Percentiles rank a stretch among this genome's conserved stretches.
Evolutionary conservation across 768 basidiomycete genomes (phyloP).

Genomic region (Trametes villosa): DNA sequence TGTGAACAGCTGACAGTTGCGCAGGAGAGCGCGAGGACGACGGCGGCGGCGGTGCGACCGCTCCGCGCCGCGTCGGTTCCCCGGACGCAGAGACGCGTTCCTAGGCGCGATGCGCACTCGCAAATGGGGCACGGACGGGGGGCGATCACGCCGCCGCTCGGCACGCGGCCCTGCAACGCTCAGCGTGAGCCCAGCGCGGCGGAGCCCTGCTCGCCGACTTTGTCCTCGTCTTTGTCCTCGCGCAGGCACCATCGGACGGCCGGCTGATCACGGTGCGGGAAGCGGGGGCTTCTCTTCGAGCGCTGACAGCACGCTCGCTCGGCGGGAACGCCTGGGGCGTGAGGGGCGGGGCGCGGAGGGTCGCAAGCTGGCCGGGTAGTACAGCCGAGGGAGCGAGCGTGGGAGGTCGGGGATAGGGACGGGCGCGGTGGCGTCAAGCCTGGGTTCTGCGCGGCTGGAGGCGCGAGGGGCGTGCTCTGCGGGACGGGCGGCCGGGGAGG

Average conservation of each 20-base stretch:
- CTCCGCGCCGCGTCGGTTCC: no score
- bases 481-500: conserved; percentile 5
- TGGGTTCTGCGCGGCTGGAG: conserved; percentile 5
- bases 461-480: not conserved
- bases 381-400: conserved; percentile 1
- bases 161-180: not conserved
- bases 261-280: no score
- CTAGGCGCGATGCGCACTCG: no score
- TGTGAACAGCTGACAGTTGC: no score
- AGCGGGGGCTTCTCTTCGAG: not conserved
- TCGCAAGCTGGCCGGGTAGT: not conserved
- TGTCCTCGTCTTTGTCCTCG: no score
- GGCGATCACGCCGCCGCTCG: not conserved
- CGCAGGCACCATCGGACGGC: no score
- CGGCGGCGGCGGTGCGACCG: no score
- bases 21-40: no score
- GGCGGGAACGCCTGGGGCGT: no score
- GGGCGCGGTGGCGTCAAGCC: not conserved
- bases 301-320: not conserved
- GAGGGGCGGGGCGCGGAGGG: not conserved
- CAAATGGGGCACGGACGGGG: not conserved
- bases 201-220: no score
- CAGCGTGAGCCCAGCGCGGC: no score
- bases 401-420: conserved; percentile 5
- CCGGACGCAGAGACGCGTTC: no score